phyloP scores from a whole-genome alignment of 2,329 filamentous ascomycete species.

The Cercospora beticola region DNA sequence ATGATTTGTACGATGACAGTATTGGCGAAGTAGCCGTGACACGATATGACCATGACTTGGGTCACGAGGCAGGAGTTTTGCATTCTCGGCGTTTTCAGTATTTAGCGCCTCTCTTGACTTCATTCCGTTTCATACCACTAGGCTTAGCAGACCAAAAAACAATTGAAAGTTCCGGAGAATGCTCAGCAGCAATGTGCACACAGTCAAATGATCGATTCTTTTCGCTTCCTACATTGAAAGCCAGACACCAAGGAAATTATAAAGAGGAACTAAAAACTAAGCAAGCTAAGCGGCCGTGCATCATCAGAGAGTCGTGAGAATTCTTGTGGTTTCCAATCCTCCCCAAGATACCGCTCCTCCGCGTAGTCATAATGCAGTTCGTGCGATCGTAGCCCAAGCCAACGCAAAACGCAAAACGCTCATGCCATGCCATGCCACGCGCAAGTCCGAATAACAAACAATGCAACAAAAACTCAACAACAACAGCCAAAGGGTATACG shows the following conservation, averaged over 20 bases:
- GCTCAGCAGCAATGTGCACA: neutral
- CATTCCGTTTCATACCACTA: neutral
- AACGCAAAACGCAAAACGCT: neutral
- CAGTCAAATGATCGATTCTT: neutral
- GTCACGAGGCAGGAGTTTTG: neutral
- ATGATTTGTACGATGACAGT: neutral
- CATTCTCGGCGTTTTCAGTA: neutral
- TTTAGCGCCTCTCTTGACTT: neutral
- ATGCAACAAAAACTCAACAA: neutral
- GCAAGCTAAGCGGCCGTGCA: neutral
- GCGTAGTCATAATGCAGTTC: neutral
- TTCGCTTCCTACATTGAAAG: neutral
- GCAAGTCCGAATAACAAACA: neutral
- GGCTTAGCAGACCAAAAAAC: neutral
- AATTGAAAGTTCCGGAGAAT: neutral
- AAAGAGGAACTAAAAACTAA: neutral
- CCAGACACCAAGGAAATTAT: neutral
- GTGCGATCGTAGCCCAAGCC: slow-evolving; percentile 3
- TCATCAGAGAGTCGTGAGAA: slow-evolving; percentile 1
- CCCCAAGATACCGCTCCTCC: neutral
- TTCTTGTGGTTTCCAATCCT: neutral
- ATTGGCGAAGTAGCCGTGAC: neutral
- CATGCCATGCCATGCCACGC: slow-evolving; percentile 5
- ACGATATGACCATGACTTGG: neutral
- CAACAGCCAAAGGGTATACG: slow-evolving; percentile 7